Evolutionary conservation across 768 basidiomycete genomes (phyloP).

Genomic region (Mycena epipterygia): DNA sequence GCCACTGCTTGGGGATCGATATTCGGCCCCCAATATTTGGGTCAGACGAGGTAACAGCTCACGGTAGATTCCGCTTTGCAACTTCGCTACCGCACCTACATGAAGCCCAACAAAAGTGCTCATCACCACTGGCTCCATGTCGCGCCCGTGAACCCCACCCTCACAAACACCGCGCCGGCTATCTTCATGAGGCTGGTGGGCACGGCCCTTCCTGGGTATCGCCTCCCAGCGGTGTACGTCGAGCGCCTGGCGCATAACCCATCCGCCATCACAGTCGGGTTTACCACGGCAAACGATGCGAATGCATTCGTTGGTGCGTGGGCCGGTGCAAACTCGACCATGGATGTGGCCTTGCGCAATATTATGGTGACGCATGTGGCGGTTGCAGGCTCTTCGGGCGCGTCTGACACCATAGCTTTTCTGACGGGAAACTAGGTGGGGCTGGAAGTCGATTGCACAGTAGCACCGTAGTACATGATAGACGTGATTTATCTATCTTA

Average conservation of each 20-base stretch:
- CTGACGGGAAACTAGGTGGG: conserved; percentile 20
- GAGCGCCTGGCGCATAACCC: neutral
- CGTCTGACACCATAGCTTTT: neutral
- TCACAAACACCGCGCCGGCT: neutral
- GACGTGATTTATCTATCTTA: neutral
- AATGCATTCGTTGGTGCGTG: neutral
- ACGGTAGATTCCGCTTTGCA: too few species aligned
- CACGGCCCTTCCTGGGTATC: neutral
- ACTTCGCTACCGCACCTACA: too few species aligned
- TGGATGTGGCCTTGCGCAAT: neutral
- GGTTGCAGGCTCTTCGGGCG: neutral
- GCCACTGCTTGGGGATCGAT: too few species aligned
- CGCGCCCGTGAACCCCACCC: neutral
- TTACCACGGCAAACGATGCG: neutral
- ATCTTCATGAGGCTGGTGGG: conserved; percentile 3
- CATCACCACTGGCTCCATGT: neutral
- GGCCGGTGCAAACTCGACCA: neutral
- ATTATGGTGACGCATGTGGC: neutral
- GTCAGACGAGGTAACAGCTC: too few species aligned
- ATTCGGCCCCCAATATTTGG: too few species aligned
- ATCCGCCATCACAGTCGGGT: neutral
- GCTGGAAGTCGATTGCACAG: conserved; percentile 21
- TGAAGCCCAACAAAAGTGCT: neutral
- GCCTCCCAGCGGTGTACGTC: neutral
- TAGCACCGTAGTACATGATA: neutral